phyloP scores from a whole-genome alignment of 345 rosid genomes.

The Angophora floribunda region DNA sequence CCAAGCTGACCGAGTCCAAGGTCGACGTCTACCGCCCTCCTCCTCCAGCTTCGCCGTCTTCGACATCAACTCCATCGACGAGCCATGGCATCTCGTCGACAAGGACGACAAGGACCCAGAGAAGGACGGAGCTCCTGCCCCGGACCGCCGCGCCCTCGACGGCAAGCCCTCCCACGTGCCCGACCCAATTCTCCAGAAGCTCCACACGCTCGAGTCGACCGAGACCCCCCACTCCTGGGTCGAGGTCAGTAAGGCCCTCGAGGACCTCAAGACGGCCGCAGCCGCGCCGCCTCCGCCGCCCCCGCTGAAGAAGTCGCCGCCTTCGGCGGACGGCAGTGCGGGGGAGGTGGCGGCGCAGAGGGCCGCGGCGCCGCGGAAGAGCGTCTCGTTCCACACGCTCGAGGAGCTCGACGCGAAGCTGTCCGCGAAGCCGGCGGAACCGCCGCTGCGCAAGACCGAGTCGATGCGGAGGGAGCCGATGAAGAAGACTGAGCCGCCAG shows the following conservation, averaged over 20 bases:
- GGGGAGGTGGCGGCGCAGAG: neutral
- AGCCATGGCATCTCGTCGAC: conserved; percentile 61
- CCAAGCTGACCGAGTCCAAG: conserved; percentile 47
- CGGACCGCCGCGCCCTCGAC: conserved; percentile 4
- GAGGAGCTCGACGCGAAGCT: conserved; percentile 67
- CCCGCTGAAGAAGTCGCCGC: neutral
- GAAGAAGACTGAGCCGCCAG: neutral
- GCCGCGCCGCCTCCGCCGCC: neutral
- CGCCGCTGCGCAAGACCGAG: conserved; percentile 3
- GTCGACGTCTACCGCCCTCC: conserved; percentile 69
- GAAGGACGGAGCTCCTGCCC: neutral
- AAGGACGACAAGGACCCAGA: neutral
- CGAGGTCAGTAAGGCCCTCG: conserved; percentile 79
- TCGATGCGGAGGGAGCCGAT: conserved; percentile 26
- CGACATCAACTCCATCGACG: conserved; percentile 67
- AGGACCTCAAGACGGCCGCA: conserved; percentile 44
- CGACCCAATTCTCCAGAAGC: conserved; percentile 39
- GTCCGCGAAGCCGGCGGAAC: conserved; percentile 10
- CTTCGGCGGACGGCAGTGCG: neutral
- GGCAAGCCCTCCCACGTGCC: conserved; percentile 28
- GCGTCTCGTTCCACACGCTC: conserved; percentile 68
- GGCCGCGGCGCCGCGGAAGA: conserved; percentile 19
- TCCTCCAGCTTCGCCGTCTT: conserved; percentile 71
- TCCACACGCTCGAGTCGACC: conserved; percentile 25
- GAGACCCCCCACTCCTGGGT: conserved; percentile 87